phyloP scores from a whole-genome alignment of 2,329 filamentous ascomycete species.

The Byssochlamys sp. region DNA sequence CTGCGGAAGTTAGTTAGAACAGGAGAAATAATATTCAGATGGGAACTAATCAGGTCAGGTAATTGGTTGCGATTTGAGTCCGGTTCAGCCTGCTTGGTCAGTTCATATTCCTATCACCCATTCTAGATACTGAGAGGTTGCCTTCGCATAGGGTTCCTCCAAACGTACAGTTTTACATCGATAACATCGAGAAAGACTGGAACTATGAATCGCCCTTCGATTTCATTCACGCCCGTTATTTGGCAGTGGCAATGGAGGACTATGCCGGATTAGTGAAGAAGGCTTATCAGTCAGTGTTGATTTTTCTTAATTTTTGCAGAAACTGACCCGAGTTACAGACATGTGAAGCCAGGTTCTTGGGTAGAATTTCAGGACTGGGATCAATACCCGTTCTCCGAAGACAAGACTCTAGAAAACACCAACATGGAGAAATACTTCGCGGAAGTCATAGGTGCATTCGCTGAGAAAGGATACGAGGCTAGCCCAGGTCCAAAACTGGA shows the following conservation, averaged over 20 bases:
- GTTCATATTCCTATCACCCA: not conserved
- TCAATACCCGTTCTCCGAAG: not conserved
- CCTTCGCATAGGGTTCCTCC: conserved; percentile 2
- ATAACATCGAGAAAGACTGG: conserved; percentile 5
- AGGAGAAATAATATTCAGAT: not conserved
- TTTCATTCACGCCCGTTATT: conserved; percentile 3
- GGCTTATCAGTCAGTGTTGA: not conserved
- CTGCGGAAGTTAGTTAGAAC: not conserved
- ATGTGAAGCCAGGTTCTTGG: not conserved
- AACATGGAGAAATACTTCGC: not conserved
- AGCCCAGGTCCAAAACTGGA: not conserved
- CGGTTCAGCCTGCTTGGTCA: conserved; percentile 3
- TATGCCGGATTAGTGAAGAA: not conserved
- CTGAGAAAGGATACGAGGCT: not conserved
- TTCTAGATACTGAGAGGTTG: not conserved
- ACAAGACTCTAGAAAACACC: not conserved
- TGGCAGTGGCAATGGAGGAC: conserved; percentile 3
- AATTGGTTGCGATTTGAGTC: conserved; percentile 4
- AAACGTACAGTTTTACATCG: conserved; percentile 6
- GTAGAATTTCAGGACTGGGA: not conserved
- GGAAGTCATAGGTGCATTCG: not conserved
- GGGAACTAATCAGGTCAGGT: not conserved
- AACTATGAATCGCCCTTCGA: conserved; percentile 4
- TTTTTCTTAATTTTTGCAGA: not conserved
- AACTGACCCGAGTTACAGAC: not conserved